Evolutionary conservation across 176 grass and related monocot genomes (phyloP).

Genomic region (Musa acuminata): DNA sequence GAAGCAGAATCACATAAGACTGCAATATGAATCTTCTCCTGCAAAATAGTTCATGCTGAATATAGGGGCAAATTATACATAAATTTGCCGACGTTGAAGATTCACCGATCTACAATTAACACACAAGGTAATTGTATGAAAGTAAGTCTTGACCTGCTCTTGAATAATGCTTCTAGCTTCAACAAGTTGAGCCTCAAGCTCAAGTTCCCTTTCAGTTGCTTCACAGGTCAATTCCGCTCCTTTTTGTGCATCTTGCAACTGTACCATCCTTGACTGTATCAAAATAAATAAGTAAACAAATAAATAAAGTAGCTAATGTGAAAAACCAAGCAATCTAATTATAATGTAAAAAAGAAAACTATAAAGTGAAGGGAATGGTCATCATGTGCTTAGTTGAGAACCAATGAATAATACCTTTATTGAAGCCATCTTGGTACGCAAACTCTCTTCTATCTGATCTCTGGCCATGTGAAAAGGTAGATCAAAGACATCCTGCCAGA

Average conservation of each 20-base stretch:
- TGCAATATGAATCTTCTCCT: no score
- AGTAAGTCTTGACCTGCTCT: conserved; percentile 51
- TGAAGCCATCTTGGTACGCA: conserved; percentile 97
- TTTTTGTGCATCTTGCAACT: conserved; percentile 99
- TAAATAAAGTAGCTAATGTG: not conserved
- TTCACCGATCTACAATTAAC: not conserved
- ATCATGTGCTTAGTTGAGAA: conserved; percentile 1
- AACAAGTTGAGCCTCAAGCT: conserved; percentile 97
- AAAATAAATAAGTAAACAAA: conserved; percentile 21
- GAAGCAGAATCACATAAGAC: no score
- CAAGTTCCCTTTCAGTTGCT: conserved; percentile 90
- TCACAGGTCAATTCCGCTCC: conserved; percentile 94
- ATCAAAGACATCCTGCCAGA: conserved; percentile 83
- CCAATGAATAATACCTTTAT: conserved; percentile 50
- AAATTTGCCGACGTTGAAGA: no score
- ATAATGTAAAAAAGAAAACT: conserved; percentile 4
- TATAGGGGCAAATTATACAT: no score
- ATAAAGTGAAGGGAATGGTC: not conserved
- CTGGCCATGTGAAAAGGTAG: conserved; percentile 99
- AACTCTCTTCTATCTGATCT: conserved; percentile 98
- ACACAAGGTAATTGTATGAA: not conserved
- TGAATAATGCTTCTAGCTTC: conserved; percentile 99
- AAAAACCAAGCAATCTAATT: conserved; percentile 7
- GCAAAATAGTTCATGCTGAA: no score
- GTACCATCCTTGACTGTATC: conserved; percentile 61